Evolutionary conservation across 1,139 yeast species (phyloP), one percentile per base, ranked within the genome.

Genomic region (Saccharomyces hybrid): DNA sequence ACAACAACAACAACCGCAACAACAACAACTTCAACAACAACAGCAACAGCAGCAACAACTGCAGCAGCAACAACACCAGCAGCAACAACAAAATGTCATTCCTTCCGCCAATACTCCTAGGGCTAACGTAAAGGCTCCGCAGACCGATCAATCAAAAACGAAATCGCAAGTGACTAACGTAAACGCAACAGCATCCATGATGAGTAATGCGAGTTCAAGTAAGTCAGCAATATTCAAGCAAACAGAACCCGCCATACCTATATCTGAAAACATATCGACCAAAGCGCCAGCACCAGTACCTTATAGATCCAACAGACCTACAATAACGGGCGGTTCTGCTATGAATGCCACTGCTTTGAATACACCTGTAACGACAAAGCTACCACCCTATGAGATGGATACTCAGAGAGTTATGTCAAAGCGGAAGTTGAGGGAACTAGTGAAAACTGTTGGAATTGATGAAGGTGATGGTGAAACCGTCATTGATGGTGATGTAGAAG

Each of bases 401-500:
- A 84, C 86, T 6, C 96, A 91, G 55, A 77, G 97, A 28, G 95
- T 91, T 2, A 76, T 93, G 63, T 87, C 95, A 32, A 93, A 93
- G 70, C 78, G 99, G 53, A 93, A 93, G 67, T 76, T 93, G 57
- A 79, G 88, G 54, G 99, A 93, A 66, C 76, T 93, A 58, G 95
- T 93, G 6, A 83, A 84, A 62, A 81, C 88, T 3, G 88, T 90
- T 8, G 90, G 91, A 6, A 81, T 85, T 3, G 91, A 87, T 68
- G 90, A 87, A 69, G 91, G 93, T 29, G 95, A 88, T 63, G 90
- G 95, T 3, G 93, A 88, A 63, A 87, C 95, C 6, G 80, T 81
- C n/a, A 86, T 93, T 54, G 98, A 91, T 68, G 97, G 97, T 29
- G 97, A 93, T 70, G 98, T 91, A 14, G 98, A 93, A 69, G 97